phyloP scores from a whole-genome alignment of 176 grass and related monocot species.

The Chloris gayana region DNA sequence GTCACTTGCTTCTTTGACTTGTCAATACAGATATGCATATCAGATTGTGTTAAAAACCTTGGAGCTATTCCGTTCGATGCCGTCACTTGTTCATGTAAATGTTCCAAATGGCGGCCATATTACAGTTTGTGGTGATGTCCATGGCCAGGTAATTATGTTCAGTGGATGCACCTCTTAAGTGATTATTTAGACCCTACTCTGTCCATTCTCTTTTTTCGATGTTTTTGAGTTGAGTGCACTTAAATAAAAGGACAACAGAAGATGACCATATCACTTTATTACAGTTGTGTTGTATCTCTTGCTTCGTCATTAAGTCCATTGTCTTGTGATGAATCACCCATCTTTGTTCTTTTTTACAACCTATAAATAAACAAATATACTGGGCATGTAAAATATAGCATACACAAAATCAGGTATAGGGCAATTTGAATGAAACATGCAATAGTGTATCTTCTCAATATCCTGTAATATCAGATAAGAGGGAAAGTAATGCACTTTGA shows the following conservation, averaged over 20 bases:
- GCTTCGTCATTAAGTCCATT: neutral
- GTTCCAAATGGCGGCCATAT: conserved; percentile 61
- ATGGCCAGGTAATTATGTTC: conserved; percentile 73
- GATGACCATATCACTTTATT: neutral
- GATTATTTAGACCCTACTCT: neutral
- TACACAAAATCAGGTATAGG: neutral
- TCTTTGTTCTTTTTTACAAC: neutral
- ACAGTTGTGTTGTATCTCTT: neutral
- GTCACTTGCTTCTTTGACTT: conserved; percentile 7
- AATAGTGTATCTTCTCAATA: conserved; percentile 4
- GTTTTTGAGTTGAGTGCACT: neutral
- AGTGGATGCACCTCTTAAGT: neutral
- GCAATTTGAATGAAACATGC: neutral
- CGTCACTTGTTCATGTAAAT: conserved; percentile 83
- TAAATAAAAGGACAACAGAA: neutral
- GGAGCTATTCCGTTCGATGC: conserved; percentile 61
- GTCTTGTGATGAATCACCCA: neutral
- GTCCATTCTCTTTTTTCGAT: neutral
- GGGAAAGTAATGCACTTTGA: neutral
- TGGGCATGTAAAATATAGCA: neutral
- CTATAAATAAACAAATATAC: neutral
- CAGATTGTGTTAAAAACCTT: conserved; percentile 71
- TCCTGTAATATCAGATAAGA: neutral
- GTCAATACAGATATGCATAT: conserved; percentile 50
- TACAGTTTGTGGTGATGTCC: conserved; percentile 93